Evolutionary conservation across 495 filamentous ascomycete species (phyloP), one percentile per base, ranked within the genome.

Genomic region (Penicillium nucicola): DNA sequence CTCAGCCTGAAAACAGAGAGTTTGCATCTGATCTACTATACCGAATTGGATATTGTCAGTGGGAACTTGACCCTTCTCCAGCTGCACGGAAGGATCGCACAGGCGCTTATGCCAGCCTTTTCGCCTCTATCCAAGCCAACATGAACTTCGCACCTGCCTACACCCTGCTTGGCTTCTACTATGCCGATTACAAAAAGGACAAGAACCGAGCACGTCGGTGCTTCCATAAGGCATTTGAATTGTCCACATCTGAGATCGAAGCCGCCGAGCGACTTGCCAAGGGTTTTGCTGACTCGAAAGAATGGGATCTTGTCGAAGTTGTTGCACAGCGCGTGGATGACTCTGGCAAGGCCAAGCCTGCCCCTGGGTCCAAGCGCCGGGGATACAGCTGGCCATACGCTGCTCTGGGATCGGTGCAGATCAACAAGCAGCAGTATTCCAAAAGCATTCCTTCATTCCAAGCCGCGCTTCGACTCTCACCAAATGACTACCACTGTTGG

Each of bases 231-330:
- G 93, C 93, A 0, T 92, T 99, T 41, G 93, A 99, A 64, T 74
- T 97, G 9, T 99, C 95, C 0, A 67, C 90, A 0, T 82, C 88
- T 0, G 95, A 99, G 63, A 81, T 95, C 2, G 77, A 86, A 58
- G 90, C 93, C 38, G 93, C 93, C 3, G 88, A 97, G 67, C 81
- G 89, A 22, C 81, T 99, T 10, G 90, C 92, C 9, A 77, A 78
- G 35, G 82, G 81, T 1, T 99, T 96, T 60, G 91, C 95, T 0
- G 84, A 95, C 52, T 84, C 88, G 46, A 81, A 87, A 15, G 93
- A 97, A 56, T 99, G 93, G 93, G 95, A 97, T 46, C 81, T 95
- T 22, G 93, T 99, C 1, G 93, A 97, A 69, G 83, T 89, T 7
- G 82, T 97, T 25, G 86, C 93, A 11, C 90, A 92, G 64, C 82